Conservation (phyloP, 164 flowering plant genomes). For the Stephania cephalantha region DNA sequence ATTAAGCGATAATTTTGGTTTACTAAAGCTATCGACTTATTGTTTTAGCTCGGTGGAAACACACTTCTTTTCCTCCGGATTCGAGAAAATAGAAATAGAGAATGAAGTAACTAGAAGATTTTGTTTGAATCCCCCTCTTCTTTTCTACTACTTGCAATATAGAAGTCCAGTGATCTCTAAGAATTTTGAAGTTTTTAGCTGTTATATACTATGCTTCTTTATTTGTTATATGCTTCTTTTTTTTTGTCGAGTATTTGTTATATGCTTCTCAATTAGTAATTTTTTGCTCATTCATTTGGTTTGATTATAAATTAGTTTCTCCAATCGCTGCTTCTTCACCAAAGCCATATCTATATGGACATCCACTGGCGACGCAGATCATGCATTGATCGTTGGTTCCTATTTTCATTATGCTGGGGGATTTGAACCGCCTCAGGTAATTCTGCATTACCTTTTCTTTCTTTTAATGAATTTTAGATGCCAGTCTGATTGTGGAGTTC, state of each 20-base stretch:
- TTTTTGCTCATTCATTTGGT: constrained; percentile 6
- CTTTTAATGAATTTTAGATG: not conserved
- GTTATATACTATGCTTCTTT: not conserved
- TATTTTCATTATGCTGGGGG: constrained; percentile 97
- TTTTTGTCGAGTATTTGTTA: not conserved
- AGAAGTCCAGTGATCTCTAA: not conserved
- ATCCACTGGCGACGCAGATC: constrained; percentile 89
- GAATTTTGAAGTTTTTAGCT: not conserved
- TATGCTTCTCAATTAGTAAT: not conserved
- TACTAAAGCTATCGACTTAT: not conserved
- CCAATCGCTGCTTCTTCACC: constrained; percentile 93
- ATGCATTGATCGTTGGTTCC: constrained; percentile 78
- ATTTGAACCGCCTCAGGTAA: constrained; percentile 90
- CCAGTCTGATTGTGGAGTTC: not conserved
- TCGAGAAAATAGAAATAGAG: not conserved
- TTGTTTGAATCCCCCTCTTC: too few species aligned
- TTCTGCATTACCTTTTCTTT: not conserved
- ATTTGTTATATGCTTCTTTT: not conserved
- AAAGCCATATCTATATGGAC: constrained; percentile 99
- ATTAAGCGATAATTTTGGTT: constrained; percentile 7
- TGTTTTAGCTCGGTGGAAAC: constrained; percentile 3
- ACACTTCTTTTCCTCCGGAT: constrained; percentile 1
- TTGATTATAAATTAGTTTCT: constrained; percentile 50
- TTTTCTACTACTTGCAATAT: not conserved
- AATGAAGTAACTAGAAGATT: not conserved